Evolutionary conservation across 129 eudicot genomes (phyloP), one percentile per base, ranked within the genome.

Genomic region (Saposhnikovia divaricata): DNA sequence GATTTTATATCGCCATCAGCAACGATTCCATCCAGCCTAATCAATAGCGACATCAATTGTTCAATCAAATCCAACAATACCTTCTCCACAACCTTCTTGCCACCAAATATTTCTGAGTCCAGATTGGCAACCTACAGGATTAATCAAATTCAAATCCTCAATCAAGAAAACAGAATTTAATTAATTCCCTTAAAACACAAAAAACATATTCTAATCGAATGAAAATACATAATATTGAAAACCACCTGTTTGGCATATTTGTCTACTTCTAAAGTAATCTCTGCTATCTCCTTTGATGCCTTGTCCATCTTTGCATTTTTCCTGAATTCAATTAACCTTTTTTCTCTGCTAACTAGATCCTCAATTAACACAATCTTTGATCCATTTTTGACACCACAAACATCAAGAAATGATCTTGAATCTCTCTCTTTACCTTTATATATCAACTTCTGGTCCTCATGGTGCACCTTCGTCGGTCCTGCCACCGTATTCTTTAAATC

Each of bases 401-500:
- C 88, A 80, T 94, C 97, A 73, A 94, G 91, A 83, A 84, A 94
- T 0, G 83, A 47, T 80, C 85, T 94, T 23, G 98, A 91, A 81
- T 90, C 92, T 81, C 96, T 90, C 84, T 94, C 98, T 37, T 90
- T 91, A 46, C 90, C 92, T 78, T 87, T 90, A 79, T 50, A 94
- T 23, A 92, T 82, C 69, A 94, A 27, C 73, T 90, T 94, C 89
- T 90, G 96, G 87, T 94, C 97, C 82, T 91, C 88, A 27, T 86
- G 86, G 78, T 89, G 86, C 73, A 94, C 78, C 80, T 96, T 91
- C 0, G 97, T 94, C 73, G 80, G 77, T 21, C 88, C 92, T 55
- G 89, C 96, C 73, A 94, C 70, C 91, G 89, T 65, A 83, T 92
- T 94, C 90, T 94, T 94, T 81, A 94, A 79, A 15, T 91, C 98